Evolutionary conservation across 768 basidiomycete genomes (phyloP).

Genomic region (Rhodosporidiobolus odoratus): DNA sequence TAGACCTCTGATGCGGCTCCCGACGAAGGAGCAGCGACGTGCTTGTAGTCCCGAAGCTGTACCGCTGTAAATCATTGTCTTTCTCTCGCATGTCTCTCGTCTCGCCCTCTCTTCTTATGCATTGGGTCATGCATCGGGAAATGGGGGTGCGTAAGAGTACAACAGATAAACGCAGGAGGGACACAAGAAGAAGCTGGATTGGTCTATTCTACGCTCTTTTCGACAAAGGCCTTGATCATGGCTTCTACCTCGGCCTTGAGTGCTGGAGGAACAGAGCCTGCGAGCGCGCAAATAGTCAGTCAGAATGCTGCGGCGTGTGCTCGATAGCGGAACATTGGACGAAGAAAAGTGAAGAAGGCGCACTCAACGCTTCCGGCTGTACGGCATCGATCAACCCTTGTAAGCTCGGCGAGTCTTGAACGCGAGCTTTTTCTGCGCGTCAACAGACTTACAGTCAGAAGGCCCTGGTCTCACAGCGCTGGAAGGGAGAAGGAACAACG

Average conservation of each 20-base stretch:
- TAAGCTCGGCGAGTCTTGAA: constrained; percentile 89
- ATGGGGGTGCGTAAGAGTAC: not conserved
- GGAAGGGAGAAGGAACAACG: not conserved
- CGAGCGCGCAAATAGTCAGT: not conserved
- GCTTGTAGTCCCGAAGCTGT: not conserved
- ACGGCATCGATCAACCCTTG: constrained; percentile 86
- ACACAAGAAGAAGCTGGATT: not conserved
- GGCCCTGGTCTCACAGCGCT: not conserved
- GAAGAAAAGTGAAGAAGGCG: not conserved
- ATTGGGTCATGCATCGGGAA: not conserved
- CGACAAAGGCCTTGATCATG: constrained; percentile 33
- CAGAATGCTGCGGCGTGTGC: not conserved
- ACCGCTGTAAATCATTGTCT: not conserved
- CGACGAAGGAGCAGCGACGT: not conserved
- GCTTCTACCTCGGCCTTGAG: constrained; percentile 26
- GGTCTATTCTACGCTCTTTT: constrained; percentile 31
- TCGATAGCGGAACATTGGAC: too few species aligned
- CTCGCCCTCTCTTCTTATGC: not conserved
- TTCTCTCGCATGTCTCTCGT: not conserved
- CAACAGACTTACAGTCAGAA: not conserved
- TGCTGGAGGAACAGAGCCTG: constrained; percentile 25
- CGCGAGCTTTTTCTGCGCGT: constrained; percentile 79
- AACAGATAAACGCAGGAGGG: not conserved
- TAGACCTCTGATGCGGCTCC: not conserved
- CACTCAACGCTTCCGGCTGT: constrained; percentile 59